Percentiles rank a stretch among this genome's conserved stretches.
phyloP scores from a whole-genome alignment of 2,329 filamentous ascomycete genomes.

The Lasiodiplodia sp. region DNA sequence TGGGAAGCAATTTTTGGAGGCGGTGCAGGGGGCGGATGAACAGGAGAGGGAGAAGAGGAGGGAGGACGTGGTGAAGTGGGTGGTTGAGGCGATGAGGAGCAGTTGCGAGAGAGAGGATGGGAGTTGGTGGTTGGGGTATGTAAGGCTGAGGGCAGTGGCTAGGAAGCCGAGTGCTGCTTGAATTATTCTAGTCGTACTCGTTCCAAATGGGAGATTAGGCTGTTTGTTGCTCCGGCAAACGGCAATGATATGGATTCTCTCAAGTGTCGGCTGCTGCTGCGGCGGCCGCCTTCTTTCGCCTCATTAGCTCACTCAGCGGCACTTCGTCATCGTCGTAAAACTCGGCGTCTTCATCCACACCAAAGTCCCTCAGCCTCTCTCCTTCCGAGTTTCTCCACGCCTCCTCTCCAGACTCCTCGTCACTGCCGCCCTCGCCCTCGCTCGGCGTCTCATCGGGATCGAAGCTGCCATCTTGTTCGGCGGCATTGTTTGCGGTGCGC shows the following conservation, averaged over 20 bases:
- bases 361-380: slow-evolving; percentile 76
- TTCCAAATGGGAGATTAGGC: too few species aligned
- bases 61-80: slow-evolving; percentile 63
- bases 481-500: slow-evolving; percentile 42
- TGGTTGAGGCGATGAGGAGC: slow-evolving; percentile 61
- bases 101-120: slow-evolving; percentile 64
- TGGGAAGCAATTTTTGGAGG: slow-evolving; percentile 66
- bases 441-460: slow-evolving; percentile 30
- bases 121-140: slow-evolving; percentile 58
- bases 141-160: slow-evolving; percentile 49
- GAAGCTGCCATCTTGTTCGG: background rate
- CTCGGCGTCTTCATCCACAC: slow-evolving; percentile 79
- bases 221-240: background rate
- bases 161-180: slow-evolving; percentile 11
- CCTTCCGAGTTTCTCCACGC: slow-evolving; percentile 79
- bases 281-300: slow-evolving; percentile 40
- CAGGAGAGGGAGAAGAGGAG: slow-evolving; percentile 50
- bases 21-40: slow-evolving; percentile 41
- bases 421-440: slow-evolving; percentile 35
- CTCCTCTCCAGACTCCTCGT: slow-evolving; percentile 55
- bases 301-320: slow-evolving; percentile 72
- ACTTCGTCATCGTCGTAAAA: slow-evolving; percentile 72
- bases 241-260: background rate
- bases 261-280: background rate
- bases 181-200: background rate